Evolutionary conservation across 2,329 filamentous ascomycete species (phyloP).

Genomic region (Epichloe scottii): DNA sequence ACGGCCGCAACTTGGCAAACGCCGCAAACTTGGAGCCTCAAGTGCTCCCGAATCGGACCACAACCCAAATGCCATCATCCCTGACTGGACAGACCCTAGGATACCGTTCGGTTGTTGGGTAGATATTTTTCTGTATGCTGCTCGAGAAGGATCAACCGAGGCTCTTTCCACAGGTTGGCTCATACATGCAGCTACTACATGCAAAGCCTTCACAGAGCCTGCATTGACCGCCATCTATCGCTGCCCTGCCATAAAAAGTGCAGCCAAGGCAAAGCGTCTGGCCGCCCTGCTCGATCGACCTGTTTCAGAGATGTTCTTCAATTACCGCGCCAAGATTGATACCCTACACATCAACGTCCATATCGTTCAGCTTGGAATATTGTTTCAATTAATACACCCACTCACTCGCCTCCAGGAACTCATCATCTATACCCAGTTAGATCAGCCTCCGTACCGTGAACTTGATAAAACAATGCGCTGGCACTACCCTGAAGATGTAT

Average conservation of each 20-base stretch:
- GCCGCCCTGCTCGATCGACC: constrained; percentile 42
- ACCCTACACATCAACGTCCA: constrained; percentile 60
- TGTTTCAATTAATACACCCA: constrained; percentile 44
- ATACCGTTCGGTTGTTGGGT: constrained; percentile 58
- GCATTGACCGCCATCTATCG: constrained; percentile 62
- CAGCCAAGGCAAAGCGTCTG: constrained; percentile 32
- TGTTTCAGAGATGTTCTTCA: constrained; percentile 35
- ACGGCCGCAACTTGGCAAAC: constrained; percentile 7
- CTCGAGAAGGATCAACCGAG: constrained; percentile 31
- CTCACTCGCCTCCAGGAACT: constrained; percentile 57
- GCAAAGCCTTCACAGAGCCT: constrained; percentile 55
- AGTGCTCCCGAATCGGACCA: not conserved
- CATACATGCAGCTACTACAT: constrained; percentile 47
- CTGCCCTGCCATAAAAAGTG: constrained; percentile 47
- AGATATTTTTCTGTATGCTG: constrained; percentile 57
- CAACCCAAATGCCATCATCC: constrained; percentile 22
- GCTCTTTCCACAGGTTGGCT: constrained; percentile 49
- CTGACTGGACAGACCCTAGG: constrained; percentile 39
- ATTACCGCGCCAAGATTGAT: constrained; percentile 61
- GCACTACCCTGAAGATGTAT: constrained; percentile 55
- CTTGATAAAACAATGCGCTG: constrained; percentile 49
- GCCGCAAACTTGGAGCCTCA: constrained; percentile 3
- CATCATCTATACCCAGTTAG: constrained; percentile 58
- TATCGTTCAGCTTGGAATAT: constrained; percentile 32
- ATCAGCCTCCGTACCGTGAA: constrained; percentile 53